Evolutionary conservation across 2,329 filamentous ascomycete genomes (phyloP), one percentile per base, ranked within the genome.

Genomic region (Fusarium sambucinum): DNA sequence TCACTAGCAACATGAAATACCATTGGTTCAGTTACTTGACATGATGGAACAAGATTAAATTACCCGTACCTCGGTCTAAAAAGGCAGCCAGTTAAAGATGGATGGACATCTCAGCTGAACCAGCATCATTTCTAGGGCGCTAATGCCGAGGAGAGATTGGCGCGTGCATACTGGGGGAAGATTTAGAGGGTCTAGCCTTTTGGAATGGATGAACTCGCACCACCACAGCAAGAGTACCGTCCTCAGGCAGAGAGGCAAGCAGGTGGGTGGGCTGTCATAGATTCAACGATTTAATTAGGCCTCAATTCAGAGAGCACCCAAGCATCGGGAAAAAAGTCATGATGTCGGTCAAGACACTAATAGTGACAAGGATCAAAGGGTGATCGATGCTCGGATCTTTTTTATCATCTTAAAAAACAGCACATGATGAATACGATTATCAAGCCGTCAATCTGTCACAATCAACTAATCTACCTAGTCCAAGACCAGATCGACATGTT

Each of bases 91-190:
- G 48, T 68, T 27, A 50, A 29, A 48, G 65, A 41, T 53, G 52
- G 38, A 41, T 44, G 44, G 45, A 53, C 40, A 72, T 72, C 67
- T 74, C 72, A 74, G 72, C 72, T 74, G 72, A 71, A 72, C 72
- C 70, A 60, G 72, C 61, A 74, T 74, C 58, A 54, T 55, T 17
- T 21, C 33, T 5, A 41, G 29, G 19, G 30, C 45, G 52, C 69
- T 73, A 73, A 66, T 59, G 65, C 65, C 33, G 55, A 53, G 44
- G 38, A 25, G 21, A 55, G 57, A 50, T 44, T 69, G 62, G 62
- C 35, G 48, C 45, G 50, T 60, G 46, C 51, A 40, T 54, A 44
- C 32, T 41, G 45, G 21, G 21, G 25, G 52, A 29, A 21, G 45
- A 48, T 33, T 25, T n/a, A 19, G 46, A 50, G 32, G 59, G 44